A percentile compares a stretch with the other conserved stretches of the same genome.
phyloP scores from a whole-genome alignment of 148 eudicot genomes.

The Cornus kousa region DNA sequence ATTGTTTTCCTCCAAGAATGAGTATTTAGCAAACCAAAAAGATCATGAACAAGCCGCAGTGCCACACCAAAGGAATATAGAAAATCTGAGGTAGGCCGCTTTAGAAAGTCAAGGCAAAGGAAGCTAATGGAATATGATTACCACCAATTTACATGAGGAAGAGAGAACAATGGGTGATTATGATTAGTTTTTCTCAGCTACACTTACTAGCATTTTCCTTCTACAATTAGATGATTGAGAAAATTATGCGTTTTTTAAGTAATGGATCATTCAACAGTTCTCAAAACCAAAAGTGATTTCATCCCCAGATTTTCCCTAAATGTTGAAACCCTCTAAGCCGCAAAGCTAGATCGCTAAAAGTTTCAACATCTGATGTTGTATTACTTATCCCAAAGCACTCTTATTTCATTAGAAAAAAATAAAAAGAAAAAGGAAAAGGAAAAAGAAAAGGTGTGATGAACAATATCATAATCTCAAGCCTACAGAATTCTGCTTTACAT shows the following conservation, averaged over 20 bases:
- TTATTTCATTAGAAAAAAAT: background rate
- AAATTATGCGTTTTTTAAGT: too few species aligned
- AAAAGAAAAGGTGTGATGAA: too few species aligned
- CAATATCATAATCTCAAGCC: background rate
- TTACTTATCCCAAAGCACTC: background rate
- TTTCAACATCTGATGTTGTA: background rate
- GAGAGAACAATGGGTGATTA: background rate
- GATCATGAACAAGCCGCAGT: too few species aligned
- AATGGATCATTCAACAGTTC: background rate
- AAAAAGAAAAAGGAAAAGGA: too few species aligned
- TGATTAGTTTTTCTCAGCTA: background rate
- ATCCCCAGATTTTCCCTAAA: background rate
- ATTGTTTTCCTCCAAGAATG: too few species aligned
- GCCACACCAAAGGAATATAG: background rate
- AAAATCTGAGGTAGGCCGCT: background rate
- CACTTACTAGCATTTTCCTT: background rate
- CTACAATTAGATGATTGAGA: background rate
- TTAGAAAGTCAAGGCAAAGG: background rate
- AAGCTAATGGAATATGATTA: background rate
- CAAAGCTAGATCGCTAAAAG: background rate
- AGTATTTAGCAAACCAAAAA: too few species aligned
- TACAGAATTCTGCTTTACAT: background rate
- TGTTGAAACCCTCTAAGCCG: background rate
- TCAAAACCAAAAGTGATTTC: background rate
- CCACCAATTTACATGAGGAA: background rate